Evolutionary conservation across 768 basidiomycete species (phyloP), one percentile per base, ranked within the genome.

Genomic region (Serendipita sp.): DNA sequence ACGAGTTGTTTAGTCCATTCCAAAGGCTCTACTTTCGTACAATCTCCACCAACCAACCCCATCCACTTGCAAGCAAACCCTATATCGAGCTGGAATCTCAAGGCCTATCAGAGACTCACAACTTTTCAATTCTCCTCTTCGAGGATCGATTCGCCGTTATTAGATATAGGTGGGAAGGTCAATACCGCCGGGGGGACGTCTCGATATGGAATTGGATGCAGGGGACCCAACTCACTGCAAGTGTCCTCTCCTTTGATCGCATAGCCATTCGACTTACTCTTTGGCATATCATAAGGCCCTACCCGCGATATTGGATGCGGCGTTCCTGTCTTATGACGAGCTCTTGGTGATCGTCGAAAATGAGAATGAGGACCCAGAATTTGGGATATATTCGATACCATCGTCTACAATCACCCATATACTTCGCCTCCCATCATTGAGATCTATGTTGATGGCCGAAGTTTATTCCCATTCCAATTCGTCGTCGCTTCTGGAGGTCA

Each of bases 1-100:
- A 23, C 23, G 23, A 23, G 23, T 23, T 23, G 23, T 23, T 23
- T 23, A 23, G 23, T 23, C 23, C 23, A 23, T 23, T 23, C 23
- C 71, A 78, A 66, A 77, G 81, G 66, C 67, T 83, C 10, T 80
- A 83, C 69, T 67, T 83, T 5, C 77, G 79, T 1, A 77, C 81
- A 1, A 74, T 84, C 36, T 73, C 75, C 35, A 79, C 80, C 3
- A 83, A 83, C 68, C 75, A 76, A 51, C 76, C 79, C 2, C 81
- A 83, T 70, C 77, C 79, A 1, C 74, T 72, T 36, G 80, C 81
- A 5, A 71, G 76, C 1, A 41, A 73, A 2, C 67, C 78, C 1
- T 70, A 75, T 4, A 71, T 83, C 66, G 67, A 79, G 78, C n/a
- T 80, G 80, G 65, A 18, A 13, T 13, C 11, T 46, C 45, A 18